Evolutionary conservation across 2,329 filamentous ascomycete species (phyloP), one percentile per base, ranked within the genome.

Genomic region (Stagonosporopsis chrysanthemi): DNA sequence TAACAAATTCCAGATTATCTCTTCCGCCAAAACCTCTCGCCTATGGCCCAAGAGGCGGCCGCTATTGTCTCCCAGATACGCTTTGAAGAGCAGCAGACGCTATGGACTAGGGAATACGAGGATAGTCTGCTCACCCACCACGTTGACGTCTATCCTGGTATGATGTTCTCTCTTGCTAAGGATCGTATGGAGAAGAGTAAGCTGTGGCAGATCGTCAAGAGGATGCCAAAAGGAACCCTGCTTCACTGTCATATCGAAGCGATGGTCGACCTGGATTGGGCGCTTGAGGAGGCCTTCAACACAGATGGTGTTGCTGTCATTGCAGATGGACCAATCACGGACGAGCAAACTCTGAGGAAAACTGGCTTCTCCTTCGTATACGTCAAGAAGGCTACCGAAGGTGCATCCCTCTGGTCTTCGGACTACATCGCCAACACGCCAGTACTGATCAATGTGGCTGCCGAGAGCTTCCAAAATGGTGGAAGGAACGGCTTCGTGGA

Each of bases 121-220:
- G 88, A 93, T 69, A 82, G 82, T 41, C 79, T 92, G 3, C 87
- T 88, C 3, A 83, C 85, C 62, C 79, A 86, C 53, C 82, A 86
- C 66, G 83, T 86, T 59, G 86, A 87, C 64, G 80, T 94, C 47
- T 91, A 90, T 72, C 92, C 92, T 0, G 93, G 93, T 11, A 96
- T 97, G 89, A 95, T 96, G 90, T 97, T 97, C 77, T 88, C 86
- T 33, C 83, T 94, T 33, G 92, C 92, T 66, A 94, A 92, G 76
- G 85, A 88, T n/a, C 86, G 87, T 35, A 96, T 97, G 86, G 91
- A 96, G 77, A 82, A 83, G 65, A 96, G 91, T 14, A 88, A 88
- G 70, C 82, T 97, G 23, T 98, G 92, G 92, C 84, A 87, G 63
- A 95, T 97, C 66, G 84, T 97, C 15, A 85, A 88, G 57, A 84